A percentile compares a stretch with the other conserved stretches of the same genome.
These are phyloP conservation scores for Croton setiger DNA, from an alignment of 441 rosid species.

Conservation along the genomic window DNA sequence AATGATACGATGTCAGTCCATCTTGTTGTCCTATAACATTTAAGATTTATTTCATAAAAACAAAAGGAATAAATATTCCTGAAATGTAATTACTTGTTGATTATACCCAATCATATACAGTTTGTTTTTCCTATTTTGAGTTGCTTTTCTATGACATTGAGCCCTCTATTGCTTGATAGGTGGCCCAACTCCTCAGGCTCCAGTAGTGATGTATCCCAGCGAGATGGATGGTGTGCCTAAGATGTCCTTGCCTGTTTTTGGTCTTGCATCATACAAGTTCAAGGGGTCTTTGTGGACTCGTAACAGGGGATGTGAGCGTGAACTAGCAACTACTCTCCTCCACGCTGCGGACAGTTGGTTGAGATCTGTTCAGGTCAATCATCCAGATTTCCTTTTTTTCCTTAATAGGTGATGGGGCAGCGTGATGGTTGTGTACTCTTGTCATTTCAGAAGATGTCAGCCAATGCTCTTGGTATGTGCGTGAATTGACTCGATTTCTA, in stretches of 20 bases:
- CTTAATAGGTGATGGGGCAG: constrained; percentile 34
- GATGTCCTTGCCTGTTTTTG: constrained; percentile 58
- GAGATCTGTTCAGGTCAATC: constrained; percentile 47
- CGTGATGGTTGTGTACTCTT: constrained; percentile 14
- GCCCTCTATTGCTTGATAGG: constrained; percentile 30
- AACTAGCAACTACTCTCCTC: constrained; percentile 42
- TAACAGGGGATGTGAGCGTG: constrained; percentile 32
- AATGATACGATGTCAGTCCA: not conserved
- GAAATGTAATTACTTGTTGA: not conserved
- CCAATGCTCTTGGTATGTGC: constrained; percentile 3
- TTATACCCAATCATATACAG: not conserved
- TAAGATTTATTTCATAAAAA: no score
- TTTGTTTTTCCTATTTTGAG: not conserved
- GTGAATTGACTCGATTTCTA: not conserved
- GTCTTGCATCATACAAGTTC: constrained; percentile 71
- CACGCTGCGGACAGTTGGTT: constrained; percentile 56
- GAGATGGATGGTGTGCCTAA: constrained; percentile 38
- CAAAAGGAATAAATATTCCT: no score
- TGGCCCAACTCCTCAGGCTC: constrained; percentile 26
- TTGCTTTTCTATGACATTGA: constrained; percentile 10
- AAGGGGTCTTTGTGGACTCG: constrained; percentile 67
- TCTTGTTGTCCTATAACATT: not conserved
- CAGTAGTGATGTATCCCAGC: constrained; percentile 23
- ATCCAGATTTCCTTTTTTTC: constrained; percentile 79
- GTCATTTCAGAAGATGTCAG: constrained; percentile 20